Conservation (phyloP, 129 eudicot genomes). For the Artemisia tridentata region DNA sequence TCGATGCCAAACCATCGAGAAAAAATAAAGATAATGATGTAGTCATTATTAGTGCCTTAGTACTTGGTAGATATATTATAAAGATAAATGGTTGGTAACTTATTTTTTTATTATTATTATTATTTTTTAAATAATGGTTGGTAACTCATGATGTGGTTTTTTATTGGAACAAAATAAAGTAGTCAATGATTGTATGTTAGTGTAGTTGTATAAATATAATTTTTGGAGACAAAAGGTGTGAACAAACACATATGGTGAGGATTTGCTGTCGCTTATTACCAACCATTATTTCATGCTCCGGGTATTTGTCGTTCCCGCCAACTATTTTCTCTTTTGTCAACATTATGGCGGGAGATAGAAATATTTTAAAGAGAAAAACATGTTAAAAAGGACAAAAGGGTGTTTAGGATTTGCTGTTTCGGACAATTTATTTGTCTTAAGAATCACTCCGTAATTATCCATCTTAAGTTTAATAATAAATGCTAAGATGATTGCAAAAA, state of each 20-base stretch:
- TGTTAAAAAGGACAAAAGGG: neutral
- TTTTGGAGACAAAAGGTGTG: constrained; percentile 7
- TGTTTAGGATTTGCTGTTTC: neutral
- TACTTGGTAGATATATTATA: neutral
- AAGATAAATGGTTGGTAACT: neutral
- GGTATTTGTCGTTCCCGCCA: constrained; percentile 11
- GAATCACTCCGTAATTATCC: too few relatives aligned
- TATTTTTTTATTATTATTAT: neutral
- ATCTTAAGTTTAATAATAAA: too few relatives aligned
- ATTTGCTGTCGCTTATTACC: constrained; percentile 13
- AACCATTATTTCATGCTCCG: constrained; percentile 8
- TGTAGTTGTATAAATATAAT: neutral
- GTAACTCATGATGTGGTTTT: constrained; percentile 2
- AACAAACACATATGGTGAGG: constrained; percentile 13
- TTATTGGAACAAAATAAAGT: neutral
- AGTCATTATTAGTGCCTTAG: constrained; percentile 8
- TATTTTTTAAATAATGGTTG: too few relatives aligned
- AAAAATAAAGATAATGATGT: neutral
- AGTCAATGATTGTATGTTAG: neutral
- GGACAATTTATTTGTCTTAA: too few relatives aligned
- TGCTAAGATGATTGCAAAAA: too few relatives aligned
- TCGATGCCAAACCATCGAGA: too few relatives aligned
- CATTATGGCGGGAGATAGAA: neutral
- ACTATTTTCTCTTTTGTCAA: constrained; percentile 6
- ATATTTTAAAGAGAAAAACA: neutral